Base-by-base conservation (phyloP, 208 protist species). In the Phytomonas francai region DNA sequence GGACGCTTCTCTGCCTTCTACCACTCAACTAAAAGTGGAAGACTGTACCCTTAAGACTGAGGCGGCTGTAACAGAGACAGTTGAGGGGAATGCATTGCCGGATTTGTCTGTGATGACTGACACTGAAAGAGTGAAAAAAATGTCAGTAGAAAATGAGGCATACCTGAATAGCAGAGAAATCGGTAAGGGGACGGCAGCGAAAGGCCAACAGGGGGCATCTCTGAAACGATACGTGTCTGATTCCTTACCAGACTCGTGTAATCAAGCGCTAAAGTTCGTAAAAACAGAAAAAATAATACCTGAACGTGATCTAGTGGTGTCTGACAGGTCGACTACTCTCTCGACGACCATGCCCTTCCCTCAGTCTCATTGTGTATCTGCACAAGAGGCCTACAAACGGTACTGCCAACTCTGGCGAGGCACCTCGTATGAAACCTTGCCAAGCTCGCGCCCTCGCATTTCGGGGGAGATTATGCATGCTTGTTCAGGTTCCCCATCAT, bases 351-450 rank as follows among this genome's bases (percentile, higher is more conserved):
- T 25, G 1, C 39, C 9, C 31, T 30, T 12, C 14, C 33, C n/a
- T 28, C 28, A 19, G 36, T 31, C 32, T 30, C 19, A 59, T 2
- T 16, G 34, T 42, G 49, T 59, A 31, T 51, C 51, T 25, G 51
- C 64, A 19, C 70, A 64, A n/a, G 49, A 71, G 59, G 71, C 71
- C 54, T 76, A 73, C 31, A 67, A 80, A 45, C 64, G 73, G 5
- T 80, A 80, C 76, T 70, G 71, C 30, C 45, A 71, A 6, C 71
- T 68, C 14, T 80, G 76, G 76, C 45, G 58, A 30, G 62, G 73
- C 56, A 72, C 65, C 57, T 65, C 45, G 45, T 54, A 54, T 74
- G 32, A 73, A 61, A 49, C 65, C 61, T 8, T 63, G 72, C 54
- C 45, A 9, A 25, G 11, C 19, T 19, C 5, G 19, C 45, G 45